Percentiles rank a stretch among this genome's conserved stretches.
phyloP scores from a whole-genome alignment of 2,329 filamentous ascomycete species.

The Cercospora sesami region DNA sequence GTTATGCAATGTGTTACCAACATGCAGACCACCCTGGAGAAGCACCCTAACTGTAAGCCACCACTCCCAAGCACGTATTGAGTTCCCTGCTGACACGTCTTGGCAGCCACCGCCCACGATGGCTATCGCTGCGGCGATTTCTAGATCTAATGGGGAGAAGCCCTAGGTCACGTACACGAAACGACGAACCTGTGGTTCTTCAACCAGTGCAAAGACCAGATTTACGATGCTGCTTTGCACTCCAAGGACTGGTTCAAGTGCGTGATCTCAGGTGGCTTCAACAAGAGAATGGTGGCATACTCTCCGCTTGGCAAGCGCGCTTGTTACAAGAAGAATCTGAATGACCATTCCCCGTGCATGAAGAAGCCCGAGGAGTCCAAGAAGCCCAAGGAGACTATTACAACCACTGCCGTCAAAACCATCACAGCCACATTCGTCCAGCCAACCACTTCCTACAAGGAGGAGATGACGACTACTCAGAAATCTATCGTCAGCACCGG shows the following conservation, averaged over 20 bases:
- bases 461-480: neutral
- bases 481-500: conserved; percentile 4
- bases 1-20: neutral
- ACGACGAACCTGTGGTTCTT: neutral
- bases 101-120: neutral
- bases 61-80: neutral
- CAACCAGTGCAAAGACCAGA: neutral
- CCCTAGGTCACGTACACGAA: neutral
- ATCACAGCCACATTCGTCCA: conserved; percentile 12
- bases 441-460: conserved; percentile 3
- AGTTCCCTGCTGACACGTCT: neutral
- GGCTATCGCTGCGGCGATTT: neutral
- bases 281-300: neutral
- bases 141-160: neutral
- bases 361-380: neutral
- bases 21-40: neutral
- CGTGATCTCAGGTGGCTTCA: neutral
- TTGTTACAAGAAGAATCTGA: neutral
- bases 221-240: neutral
- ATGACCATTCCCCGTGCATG: neutral
- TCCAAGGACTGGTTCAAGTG: neutral
- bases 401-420: conserved; percentile 9
- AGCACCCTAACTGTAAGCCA: neutral
- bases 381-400: neutral
- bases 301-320: neutral